A percentile compares a stretch with the other conserved stretches of the same genome.
Evolutionary conservation across 768 basidiomycete species (phyloP).

Genomic region (Auriculariales sp.): DNA sequence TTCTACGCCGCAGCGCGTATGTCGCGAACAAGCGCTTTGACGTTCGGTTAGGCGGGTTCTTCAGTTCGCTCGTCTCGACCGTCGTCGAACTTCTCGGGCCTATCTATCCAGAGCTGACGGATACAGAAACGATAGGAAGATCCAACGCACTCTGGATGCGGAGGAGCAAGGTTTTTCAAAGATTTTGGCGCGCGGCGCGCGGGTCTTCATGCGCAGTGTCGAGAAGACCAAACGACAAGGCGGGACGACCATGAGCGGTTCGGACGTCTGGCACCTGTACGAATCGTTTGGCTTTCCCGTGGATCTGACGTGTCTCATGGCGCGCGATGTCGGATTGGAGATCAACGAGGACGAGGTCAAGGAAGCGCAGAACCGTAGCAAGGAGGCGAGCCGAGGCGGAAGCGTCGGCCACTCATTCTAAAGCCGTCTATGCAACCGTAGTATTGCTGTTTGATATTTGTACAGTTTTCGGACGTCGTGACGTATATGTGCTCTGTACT

Average conservation of each 20-base stretch:
- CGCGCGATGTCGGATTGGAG: neutral
- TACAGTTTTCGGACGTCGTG: no score
- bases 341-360: neutral
- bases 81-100: neutral
- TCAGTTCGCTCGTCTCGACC: neutral
- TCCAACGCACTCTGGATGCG: neutral
- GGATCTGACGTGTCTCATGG: neutral
- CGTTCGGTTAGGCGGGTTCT: neutral
- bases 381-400: no score
- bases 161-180: neutral
- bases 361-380: neutral
- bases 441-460: no score
- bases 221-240: neutral
- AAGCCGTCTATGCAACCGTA: no score
- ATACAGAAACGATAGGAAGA: neutral
- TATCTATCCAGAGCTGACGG: neutral
- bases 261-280: neutral
- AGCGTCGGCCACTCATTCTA: no score
- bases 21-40: neutral
- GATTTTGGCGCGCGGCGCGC: neutral
- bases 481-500: no score
- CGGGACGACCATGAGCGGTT: neutral
- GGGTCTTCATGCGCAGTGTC: neutral
- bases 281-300: neutral
- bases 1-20: neutral